Conservation (phyloP, 805 yeast genomes). For the Candida easanensis region DNA sequence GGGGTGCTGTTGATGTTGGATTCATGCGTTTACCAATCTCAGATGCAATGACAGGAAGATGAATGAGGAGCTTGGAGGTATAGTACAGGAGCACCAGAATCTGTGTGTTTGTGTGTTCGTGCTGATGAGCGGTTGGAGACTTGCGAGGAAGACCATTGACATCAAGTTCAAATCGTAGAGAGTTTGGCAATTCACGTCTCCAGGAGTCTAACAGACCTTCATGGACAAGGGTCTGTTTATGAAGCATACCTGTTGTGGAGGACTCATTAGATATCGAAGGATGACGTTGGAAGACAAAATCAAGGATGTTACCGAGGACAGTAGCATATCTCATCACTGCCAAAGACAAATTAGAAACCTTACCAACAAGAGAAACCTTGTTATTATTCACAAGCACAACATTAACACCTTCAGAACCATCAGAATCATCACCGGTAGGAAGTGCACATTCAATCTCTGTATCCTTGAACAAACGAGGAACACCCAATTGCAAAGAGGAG, state of each 20-base stretch:
- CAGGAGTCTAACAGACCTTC: constrained; percentile 78
- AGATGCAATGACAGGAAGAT: constrained; percentile 56
- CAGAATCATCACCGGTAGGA: constrained; percentile 54
- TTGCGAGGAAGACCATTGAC: constrained; percentile 46
- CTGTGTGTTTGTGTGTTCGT: constrained; percentile 26
- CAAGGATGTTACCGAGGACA: constrained; percentile 70
- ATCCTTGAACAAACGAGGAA: constrained; percentile 77
- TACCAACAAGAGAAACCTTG: constrained; percentile 62
- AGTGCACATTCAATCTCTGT: constrained; percentile 83
- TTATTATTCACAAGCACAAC: constrained; percentile 58
- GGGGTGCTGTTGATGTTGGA: constrained; percentile 20
- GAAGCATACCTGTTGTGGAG: constrained; percentile 17
- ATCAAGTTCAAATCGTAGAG: constrained; percentile 62
- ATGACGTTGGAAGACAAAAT: constrained; percentile 62
- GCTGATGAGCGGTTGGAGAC: constrained; percentile 21
- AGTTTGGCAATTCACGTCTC: constrained; percentile 66
- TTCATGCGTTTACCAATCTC: constrained; percentile 25
- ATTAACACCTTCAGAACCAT: constrained; percentile 47
- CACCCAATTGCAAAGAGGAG: constrained; percentile 73
- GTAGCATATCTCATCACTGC: constrained; percentile 67
- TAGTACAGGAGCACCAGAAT: constrained; percentile 56
- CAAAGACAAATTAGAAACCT: constrained; percentile 61
- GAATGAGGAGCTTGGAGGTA: constrained; percentile 60
- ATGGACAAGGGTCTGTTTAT: constrained; percentile 36
- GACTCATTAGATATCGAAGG: constrained; percentile 5